Base-by-base conservation (phyloP, 2,329 filamentous ascomycete species). In the Hymenoscyphus scutula region DNA sequence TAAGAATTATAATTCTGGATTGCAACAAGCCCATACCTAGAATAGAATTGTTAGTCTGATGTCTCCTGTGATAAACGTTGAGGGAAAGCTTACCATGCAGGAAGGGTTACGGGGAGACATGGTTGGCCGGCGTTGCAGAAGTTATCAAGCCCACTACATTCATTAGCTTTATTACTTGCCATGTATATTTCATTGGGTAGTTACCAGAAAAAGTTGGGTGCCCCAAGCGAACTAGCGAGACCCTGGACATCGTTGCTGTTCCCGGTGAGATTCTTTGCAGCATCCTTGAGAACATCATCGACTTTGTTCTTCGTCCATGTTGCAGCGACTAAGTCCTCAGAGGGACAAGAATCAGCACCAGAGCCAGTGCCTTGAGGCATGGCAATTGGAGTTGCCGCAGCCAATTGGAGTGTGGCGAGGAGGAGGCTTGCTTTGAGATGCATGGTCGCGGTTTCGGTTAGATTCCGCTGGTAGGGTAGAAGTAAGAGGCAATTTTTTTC, bases 1-100 rank as follows among this genome's bases (percentile, higher is more conserved):
- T 66, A 66, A n/a, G 60, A 62, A 37, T 66, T 66, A 57, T 58
- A 66, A 53, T 66, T 66, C 45, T 66, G 64, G 53, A 66, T 59
- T 11, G 64, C 59, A 2, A 66, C 64, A 30, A 66, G 25, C 1
- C 32, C 62, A 51, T 66, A 64, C 62, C 62, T 64, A 17, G 3
- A 27, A 11, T 27, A 29, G 11, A 34, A 11, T 27, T 41, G 41
- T n/a, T 38, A 41, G 29, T 17, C 13, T 3, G 13, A 10, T 19
- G 30, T 13, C 10, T 25, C n/a, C 13, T 38, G n/a, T 48, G 25
- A 48, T 37, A 37, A 13, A 34, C 6, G 11, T 8, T 37, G 11
- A 53, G 34, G 2, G 13, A 5, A 17, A 15, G 34, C 56, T 60
- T 58, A 66, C 64, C 64, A 66, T 15, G 62, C 62, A 13, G 64